phyloP scores from a whole-genome alignment of 2,329 filamentous ascomycete species.

The Westerdykella sp. region DNA sequence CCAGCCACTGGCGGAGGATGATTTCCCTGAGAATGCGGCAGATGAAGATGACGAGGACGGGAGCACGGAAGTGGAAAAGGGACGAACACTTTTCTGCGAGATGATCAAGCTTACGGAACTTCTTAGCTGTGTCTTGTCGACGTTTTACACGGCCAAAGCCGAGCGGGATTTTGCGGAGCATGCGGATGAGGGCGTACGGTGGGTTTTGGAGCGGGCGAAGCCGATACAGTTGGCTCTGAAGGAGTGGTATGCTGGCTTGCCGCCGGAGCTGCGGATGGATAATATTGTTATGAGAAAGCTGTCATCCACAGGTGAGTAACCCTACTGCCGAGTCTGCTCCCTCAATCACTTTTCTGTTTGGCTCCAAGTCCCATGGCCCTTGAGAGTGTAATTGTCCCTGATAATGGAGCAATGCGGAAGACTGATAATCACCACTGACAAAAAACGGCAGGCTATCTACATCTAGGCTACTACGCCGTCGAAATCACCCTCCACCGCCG shows the following conservation, averaged over 20 bases:
- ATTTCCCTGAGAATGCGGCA: conserved; percentile 38
- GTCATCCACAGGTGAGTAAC: conserved; percentile 23
- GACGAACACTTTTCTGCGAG: conserved; percentile 43
- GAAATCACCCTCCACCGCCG: conserved; percentile 44
- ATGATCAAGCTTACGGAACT: conserved; percentile 50
- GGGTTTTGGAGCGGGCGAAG: conserved; percentile 49
- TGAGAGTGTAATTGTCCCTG: no score
- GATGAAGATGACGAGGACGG: conserved; percentile 32
- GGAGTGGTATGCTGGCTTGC: conserved; percentile 48
- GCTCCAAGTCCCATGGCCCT: no score
- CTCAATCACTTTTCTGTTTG: no score
- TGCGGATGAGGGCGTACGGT: conserved; percentile 42
- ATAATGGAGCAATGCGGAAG: no score
- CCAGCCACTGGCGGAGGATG: conserved; percentile 38
- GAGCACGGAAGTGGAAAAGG: conserved; percentile 31
- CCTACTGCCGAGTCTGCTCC: not conserved
- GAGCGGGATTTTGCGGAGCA: conserved; percentile 40
- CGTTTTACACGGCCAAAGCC: conserved; percentile 48
- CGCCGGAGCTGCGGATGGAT: conserved; percentile 46
- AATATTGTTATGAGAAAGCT: conserved; percentile 29
- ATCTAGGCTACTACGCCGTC: conserved; percentile 43
- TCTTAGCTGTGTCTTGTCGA: conserved; percentile 46
- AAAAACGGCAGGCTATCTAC: conserved; percentile 34
- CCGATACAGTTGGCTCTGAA: conserved; percentile 49
- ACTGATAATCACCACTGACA: not conserved